Percentiles rank a stretch among this genome's conserved stretches.
Conservation (phyloP, 2,329 filamentous ascomycete genomes). For the Pyrenochaeta sp. region DNA sequence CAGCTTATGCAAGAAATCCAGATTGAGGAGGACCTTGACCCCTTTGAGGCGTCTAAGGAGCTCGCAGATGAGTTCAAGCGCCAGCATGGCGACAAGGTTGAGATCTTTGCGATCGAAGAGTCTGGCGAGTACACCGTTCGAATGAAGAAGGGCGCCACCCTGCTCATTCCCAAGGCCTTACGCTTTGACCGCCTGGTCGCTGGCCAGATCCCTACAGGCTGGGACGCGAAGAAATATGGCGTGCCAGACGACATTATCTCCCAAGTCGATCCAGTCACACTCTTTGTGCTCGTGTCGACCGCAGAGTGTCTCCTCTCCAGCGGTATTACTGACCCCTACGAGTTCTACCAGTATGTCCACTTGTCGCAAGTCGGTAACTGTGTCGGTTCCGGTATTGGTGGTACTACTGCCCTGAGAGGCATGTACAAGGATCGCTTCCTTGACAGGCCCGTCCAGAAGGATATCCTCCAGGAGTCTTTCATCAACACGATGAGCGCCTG, state of each 20-base stretch:
- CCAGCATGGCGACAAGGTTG: constrained; percentile 96
- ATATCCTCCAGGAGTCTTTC: constrained; percentile 98
- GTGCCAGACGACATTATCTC: constrained; percentile 97
- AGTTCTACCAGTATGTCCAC: constrained; percentile 99
- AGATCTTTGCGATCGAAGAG: constrained; percentile 93
- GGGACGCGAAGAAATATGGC: constrained; percentile 96
- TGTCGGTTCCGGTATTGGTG: constrained; percentile 97
- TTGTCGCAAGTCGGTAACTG: constrained; percentile 98
- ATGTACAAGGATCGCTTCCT: constrained; percentile 99
- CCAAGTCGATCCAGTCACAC: constrained; percentile 94
- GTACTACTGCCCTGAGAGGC: constrained; percentile 86
- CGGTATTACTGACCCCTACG: constrained; percentile 98
- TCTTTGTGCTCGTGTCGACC: constrained; percentile 93
- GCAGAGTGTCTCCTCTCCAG: constrained; percentile 89
- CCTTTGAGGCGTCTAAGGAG: constrained; percentile 97
- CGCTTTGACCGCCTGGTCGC: constrained; percentile 97
- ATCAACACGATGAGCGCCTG: constrained; percentile 99
- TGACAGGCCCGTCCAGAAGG: constrained; percentile 97
- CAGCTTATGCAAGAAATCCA: constrained; percentile 97
- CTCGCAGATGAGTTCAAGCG: constrained; percentile 97
- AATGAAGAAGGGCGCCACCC: constrained; percentile 91
- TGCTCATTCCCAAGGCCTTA: constrained; percentile 96
- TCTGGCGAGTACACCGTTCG: constrained; percentile 94
- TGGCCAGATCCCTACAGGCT: constrained; percentile 95
- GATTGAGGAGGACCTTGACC: constrained; percentile 95